phyloP scores from a whole-genome alignment of 495 filamentous ascomycete species.

The Tuber brumale region DNA sequence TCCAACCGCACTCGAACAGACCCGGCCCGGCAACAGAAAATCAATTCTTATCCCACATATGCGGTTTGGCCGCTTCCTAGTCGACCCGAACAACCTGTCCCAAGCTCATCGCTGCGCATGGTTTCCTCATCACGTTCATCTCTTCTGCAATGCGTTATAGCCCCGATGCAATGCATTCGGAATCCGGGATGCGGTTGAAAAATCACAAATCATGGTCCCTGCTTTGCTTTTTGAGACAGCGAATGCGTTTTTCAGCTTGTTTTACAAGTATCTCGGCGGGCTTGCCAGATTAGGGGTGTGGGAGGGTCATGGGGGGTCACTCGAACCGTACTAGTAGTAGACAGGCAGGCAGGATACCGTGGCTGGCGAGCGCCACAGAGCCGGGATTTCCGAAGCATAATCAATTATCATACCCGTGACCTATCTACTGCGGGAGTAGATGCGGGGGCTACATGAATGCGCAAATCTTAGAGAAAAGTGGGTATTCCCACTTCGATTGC shows the following conservation, averaged over 20 bases:
- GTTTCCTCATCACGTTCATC: neutral
- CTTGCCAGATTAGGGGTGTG: neutral
- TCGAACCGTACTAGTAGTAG: no score
- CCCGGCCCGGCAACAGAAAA: neutral
- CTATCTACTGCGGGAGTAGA: neutral
- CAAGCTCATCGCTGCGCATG: slow-evolving; percentile 1
- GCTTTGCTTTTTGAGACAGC: slow-evolving; percentile 19
- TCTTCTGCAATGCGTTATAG: neutral
- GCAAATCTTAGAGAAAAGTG: neutral
- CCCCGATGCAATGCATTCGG: neutral
- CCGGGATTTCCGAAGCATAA: neutral
- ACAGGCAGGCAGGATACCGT: neutral
- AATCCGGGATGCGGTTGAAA: slow-evolving; percentile 22
- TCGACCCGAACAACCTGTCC: neutral
- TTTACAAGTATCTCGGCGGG: neutral
- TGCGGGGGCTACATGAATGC: neutral
- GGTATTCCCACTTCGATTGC: neutral
- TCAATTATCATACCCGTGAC: neutral
- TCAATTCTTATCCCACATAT: neutral
- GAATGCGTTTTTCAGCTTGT: neutral
- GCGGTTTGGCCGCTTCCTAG: neutral
- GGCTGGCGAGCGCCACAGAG: neutral
- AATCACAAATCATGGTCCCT: slow-evolving; percentile 20
- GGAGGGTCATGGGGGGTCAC: neutral
- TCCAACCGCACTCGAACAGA: neutral